phyloP scores from a whole-genome alignment of 2,329 filamentous ascomycete genomes.

The Xylogone sp. region DNA sequence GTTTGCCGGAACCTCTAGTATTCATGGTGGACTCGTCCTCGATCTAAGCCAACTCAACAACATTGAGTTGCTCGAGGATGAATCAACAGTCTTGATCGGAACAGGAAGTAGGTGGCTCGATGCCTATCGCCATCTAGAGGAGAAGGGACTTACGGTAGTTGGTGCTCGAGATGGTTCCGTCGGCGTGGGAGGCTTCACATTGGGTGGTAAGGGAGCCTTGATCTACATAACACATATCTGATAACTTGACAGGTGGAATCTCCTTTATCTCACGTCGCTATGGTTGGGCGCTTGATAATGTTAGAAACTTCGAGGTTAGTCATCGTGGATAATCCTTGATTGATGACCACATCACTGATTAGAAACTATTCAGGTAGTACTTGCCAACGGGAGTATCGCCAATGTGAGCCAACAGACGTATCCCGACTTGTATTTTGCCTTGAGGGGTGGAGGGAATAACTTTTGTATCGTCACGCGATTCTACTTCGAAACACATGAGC shows the following conservation, averaged over 20 bases:
- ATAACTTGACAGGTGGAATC: conserved; percentile 9
- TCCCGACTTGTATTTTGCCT: conserved; percentile 47
- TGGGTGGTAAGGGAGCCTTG: conserved; percentile 8
- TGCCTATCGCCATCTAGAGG: conserved; percentile 11
- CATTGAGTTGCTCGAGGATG: conserved; percentile 7
- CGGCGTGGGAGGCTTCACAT: conserved; percentile 12
- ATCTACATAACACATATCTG: neutral
- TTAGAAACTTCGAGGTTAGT: conserved; percentile 11
- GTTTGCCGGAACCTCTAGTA: conserved; percentile 33
- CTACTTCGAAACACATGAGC: conserved; percentile 32
- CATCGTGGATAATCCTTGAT: too few species aligned
- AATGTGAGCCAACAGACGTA: conserved; percentile 35
- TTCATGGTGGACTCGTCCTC: conserved; percentile 29
- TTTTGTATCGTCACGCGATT: conserved; percentile 49
- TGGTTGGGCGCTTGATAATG: conserved; percentile 14
- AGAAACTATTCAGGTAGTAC: conserved; percentile 21
- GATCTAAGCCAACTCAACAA: conserved; percentile 29
- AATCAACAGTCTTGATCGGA: conserved; percentile 1
- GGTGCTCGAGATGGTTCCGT: conserved; percentile 10
- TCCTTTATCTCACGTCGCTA: conserved; percentile 9
- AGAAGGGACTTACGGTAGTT: conserved; percentile 6
- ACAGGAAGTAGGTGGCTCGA: conserved; percentile 6
- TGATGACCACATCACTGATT: too few species aligned
- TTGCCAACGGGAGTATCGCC: conserved; percentile 45
- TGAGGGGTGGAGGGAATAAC: conserved; percentile 55